These are phyloP conservation scores for Myxozyma neglecta DNA, from an alignment of 805 yeast species.

Conservation along the genomic window DNA sequence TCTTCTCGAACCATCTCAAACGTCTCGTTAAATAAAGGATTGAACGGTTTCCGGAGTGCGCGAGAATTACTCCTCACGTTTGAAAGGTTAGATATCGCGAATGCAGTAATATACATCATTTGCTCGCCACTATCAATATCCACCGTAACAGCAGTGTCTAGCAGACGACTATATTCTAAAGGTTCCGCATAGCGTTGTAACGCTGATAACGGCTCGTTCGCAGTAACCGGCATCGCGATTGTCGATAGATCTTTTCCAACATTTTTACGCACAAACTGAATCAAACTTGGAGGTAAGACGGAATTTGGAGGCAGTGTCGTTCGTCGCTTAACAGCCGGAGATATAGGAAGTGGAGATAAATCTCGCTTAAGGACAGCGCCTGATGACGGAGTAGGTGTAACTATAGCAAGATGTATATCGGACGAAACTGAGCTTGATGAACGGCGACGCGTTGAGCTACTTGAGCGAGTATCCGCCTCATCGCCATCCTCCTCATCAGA, in stretches of 20 bases:
- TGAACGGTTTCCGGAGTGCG: slow-evolving; percentile 84
- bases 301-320: slow-evolving; percentile 32
- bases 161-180: slow-evolving; percentile 69
- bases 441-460: slow-evolving; percentile 8
- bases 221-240: slow-evolving; percentile 89
- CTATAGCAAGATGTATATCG: neutral
- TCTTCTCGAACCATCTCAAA: slow-evolving; percentile 87
- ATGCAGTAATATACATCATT: slow-evolving; percentile 65
- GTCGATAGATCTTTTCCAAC: slow-evolving; percentile 84
- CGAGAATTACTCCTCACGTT: slow-evolving; percentile 72
- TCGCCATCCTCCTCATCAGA: slow-evolving; percentile 36
- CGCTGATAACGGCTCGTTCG: slow-evolving; percentile 87
- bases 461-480: slow-evolving; percentile 12
- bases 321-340: slow-evolving; percentile 16
- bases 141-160: slow-evolving; percentile 59
- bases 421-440: slow-evolving; percentile 2
- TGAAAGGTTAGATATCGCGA: slow-evolving; percentile 75
- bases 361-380: neutral
- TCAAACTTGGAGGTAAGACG: slow-evolving; percentile 76
- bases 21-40: slow-evolving; percentile 92
- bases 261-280: slow-evolving; percentile 78
- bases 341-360: slow-evolving; percentile 26
- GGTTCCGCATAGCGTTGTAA: slow-evolving; percentile 78
- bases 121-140: slow-evolving; percentile 56
- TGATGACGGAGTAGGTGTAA: slow-evolving; percentile 9